Evolutionary conservation across 164 flowering plant genomes (phyloP).

Genomic region (Hamamelis virginiana): DNA sequence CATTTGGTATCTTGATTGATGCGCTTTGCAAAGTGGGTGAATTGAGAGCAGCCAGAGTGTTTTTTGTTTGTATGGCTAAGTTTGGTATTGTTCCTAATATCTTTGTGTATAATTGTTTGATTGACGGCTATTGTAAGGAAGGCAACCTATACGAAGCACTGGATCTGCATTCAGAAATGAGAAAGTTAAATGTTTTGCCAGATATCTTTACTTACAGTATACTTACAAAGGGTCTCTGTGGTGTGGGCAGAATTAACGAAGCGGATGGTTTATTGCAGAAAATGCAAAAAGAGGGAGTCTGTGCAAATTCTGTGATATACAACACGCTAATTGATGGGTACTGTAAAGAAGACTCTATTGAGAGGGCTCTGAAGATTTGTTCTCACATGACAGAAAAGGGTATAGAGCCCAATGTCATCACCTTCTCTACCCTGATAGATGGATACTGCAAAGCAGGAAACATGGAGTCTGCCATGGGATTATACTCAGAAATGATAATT

Average conservation of each 20-base stretch:
- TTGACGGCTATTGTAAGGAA: conserved; percentile 49
- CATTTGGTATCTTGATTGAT: conserved; percentile 55
- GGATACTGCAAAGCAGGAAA: conserved; percentile 59
- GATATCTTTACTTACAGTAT: conserved; percentile 65
- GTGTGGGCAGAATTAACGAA: conserved; percentile 40
- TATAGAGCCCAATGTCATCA: conserved; percentile 58
- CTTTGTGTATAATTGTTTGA: conserved; percentile 58
- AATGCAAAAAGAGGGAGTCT: conserved; percentile 46
- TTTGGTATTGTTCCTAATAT: conserved; percentile 52
- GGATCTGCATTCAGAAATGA: conserved; percentile 46
- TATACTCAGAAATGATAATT: conserved; percentile 68
- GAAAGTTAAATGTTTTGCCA: conserved; percentile 32
- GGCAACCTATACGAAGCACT: conserved; percentile 41
- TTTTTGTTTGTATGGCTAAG: conserved; percentile 51
- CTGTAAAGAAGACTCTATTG: conserved; percentile 55
- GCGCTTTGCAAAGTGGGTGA: conserved; percentile 58
- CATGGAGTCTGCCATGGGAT: conserved; percentile 60
- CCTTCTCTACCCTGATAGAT: conserved; percentile 61
- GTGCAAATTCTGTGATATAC: conserved; percentile 49
- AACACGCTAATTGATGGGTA: conserved; percentile 66
- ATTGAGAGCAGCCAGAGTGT: conserved; percentile 35
- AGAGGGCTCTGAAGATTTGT: conserved; percentile 55
- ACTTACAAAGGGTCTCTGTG: conserved; percentile 63
- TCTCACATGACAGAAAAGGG: conserved; percentile 62
- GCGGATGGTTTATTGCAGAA: conserved; percentile 36